These are phyloP conservation scores for Chlamydomonas applanata DNA, from an alignment of 139 green algal genomes.

Conservation along the genomic window DNA sequence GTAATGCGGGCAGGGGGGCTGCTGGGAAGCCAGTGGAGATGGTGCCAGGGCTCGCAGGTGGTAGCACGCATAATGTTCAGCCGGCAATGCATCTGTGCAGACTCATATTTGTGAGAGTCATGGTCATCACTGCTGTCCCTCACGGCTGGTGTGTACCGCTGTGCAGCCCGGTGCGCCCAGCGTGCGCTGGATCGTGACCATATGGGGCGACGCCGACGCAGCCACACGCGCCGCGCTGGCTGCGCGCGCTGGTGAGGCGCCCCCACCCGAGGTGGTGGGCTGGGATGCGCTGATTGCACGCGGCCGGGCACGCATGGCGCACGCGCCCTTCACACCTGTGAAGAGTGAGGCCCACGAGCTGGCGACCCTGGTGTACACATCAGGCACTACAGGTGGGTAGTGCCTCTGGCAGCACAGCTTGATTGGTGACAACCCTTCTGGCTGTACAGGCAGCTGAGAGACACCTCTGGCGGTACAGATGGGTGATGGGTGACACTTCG, in stretches of 20 bases:
- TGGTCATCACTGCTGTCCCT: too few relatives aligned
- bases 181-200: constrained; percentile 69
- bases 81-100: too few relatives aligned
- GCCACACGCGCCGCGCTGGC: neutral
- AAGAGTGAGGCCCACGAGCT: constrained; percentile 29
- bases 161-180: constrained; percentile 16
- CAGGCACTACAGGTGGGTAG: constrained; percentile 70
- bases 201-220: constrained; percentile 66
- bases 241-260: constrained; percentile 2
- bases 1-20: too few relatives aligned
- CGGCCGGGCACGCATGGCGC: neutral
- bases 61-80: too few relatives aligned
- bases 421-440: neutral
- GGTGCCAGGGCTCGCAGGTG: too few relatives aligned
- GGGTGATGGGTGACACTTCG: too few relatives aligned
- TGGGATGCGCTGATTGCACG: neutral
- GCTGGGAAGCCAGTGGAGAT: too few relatives aligned
- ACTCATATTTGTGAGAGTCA: too few relatives aligned
- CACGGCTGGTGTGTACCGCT: neutral
- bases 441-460: too few relatives aligned
- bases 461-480: too few relatives aligned
- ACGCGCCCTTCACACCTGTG: neutral
- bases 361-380: constrained; percentile 81
- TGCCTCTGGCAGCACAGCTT: neutral
- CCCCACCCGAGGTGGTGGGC: too few relatives aligned